A percentile compares a stretch with the other conserved stretches of the same genome.
Conservation (phyloP, 192 early-diverging fungal species). For the Entomortierella beljakovae region DNA sequence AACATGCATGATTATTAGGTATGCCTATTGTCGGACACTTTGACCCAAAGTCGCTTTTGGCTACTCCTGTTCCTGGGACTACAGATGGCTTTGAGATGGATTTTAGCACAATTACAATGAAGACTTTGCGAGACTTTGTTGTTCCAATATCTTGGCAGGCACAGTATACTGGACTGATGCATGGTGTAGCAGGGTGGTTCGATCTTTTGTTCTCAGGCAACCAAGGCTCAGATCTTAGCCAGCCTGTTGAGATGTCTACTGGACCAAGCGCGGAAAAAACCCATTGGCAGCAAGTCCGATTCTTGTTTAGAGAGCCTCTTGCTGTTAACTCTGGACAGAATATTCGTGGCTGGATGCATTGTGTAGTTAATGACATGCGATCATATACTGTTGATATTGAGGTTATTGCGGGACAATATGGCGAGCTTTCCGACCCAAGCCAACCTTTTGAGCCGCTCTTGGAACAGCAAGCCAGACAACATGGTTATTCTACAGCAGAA, state of each 20-base stretch:
- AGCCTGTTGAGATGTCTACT: constrained; percentile 86
- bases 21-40: constrained; percentile 96
- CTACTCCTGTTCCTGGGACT: constrained; percentile 63
- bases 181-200: constrained; percentile 98
- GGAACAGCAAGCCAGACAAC: constrained; percentile 42
- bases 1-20: constrained; percentile 53
- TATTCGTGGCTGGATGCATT: constrained; percentile 86
- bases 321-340: constrained; percentile 93
- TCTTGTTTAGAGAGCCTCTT: constrained; percentile 93
- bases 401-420: constrained; percentile 66
- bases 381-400: constrained; percentile 90
- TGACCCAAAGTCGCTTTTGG: constrained; percentile 83
- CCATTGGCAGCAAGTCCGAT: constrained; percentile 98
- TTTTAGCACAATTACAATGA: constrained; percentile 83
- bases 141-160: constrained; percentile 88
- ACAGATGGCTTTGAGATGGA: constrained; percentile 75
- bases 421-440: constrained; percentile 62
- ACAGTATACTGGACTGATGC: constrained; percentile 90
- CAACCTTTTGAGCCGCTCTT: constrained; percentile 49
- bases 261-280: constrained; percentile 87
- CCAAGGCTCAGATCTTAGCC: constrained; percentile 55
- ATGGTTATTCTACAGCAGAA: constrained; percentile 41
- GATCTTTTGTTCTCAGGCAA: constrained; percentile 86
- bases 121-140: constrained; percentile 83
- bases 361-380: constrained; percentile 90